phyloP scores from a whole-genome alignment of 352 stramenopile genomes.

The Globisporangium cystogenes region DNA sequence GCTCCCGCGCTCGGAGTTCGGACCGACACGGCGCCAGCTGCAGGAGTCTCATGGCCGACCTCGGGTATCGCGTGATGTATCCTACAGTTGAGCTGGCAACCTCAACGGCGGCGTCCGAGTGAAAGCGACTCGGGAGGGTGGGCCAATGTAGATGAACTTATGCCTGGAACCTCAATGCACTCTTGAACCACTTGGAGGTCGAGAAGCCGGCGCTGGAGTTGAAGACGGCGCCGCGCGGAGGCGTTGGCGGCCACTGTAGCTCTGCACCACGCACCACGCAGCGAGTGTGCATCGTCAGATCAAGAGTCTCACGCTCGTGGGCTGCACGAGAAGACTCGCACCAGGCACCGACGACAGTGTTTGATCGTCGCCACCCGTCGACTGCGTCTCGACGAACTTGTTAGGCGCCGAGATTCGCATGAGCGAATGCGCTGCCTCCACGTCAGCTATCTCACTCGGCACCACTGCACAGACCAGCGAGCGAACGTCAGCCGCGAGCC shows the following conservation, averaged over 20 bases:
- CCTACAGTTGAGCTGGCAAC: not conserved
- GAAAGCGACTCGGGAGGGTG: not conserved
- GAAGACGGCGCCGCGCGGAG: conserved; percentile 4
- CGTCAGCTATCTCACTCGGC: not conserved
- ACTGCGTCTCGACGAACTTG: conserved; percentile 1
- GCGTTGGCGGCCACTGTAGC: conserved; percentile 4
- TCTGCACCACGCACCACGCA: not conserved
- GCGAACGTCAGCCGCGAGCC: not conserved
- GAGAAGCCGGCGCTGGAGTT: conserved; percentile 14
- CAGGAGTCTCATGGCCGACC: not conserved
- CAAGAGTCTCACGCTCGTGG: not conserved
- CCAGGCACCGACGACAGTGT: not conserved
- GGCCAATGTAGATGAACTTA: too few species aligned
- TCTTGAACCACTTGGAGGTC: conserved; percentile 9
- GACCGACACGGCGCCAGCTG: not conserved
- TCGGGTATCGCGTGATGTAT: not conserved
- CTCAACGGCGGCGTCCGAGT: not conserved
- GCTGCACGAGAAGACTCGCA: not conserved
- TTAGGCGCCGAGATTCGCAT: conserved; percentile 9
- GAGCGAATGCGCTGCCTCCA: not conserved
- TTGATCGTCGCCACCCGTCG: not conserved
- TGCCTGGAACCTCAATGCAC: not conserved
- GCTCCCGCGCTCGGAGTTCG: not conserved
- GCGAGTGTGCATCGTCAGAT: not conserved
- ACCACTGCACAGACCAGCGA: not conserved